Percentiles rank a stretch among this genome's conserved stretches.
phyloP scores from a whole-genome alignment of 495 filamentous ascomycete species.

The Penicillium roqueforti region DNA sequence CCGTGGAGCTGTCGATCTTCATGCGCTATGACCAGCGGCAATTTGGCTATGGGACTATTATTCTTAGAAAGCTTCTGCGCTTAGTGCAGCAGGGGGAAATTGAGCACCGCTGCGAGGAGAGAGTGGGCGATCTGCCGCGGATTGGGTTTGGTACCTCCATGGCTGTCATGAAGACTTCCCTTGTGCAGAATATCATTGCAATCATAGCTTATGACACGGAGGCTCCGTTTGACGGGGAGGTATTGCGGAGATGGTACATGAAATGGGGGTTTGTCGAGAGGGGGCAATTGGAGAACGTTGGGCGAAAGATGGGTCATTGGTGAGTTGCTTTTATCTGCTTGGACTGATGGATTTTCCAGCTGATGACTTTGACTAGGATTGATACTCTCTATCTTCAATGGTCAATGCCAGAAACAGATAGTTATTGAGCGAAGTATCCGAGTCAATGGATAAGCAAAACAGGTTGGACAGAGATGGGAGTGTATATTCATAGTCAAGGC shows the following conservation, averaged over 20 bases:
- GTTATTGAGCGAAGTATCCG: neutral
- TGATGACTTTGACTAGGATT: slow-evolving; percentile 11
- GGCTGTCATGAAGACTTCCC: neutral
- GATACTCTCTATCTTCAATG: slow-evolving; percentile 22
- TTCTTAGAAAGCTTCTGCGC: slow-evolving; percentile 16
- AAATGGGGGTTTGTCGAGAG: slow-evolving; percentile 24
- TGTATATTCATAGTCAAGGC: neutral
- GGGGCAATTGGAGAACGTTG: slow-evolving; percentile 26
- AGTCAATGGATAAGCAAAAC: neutral
- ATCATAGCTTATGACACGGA: slow-evolving; percentile 29
- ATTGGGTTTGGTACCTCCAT: neutral
- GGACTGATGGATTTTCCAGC: neutral
- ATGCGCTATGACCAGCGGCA: slow-evolving; percentile 21
- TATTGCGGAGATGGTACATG: slow-evolving; percentile 22
- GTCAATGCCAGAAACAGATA: neutral
- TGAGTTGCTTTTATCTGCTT: neutral
- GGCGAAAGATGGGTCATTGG: slow-evolving; percentile 21
- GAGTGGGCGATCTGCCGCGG: neutral
- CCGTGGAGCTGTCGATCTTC: slow-evolving; percentile 30
- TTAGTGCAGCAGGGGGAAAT: slow-evolving; percentile 4
- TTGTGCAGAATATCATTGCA: slow-evolving; percentile 26
- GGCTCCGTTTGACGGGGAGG: slow-evolving; percentile 18
- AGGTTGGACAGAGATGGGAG: too few relatives aligned
- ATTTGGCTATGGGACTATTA: slow-evolving; percentile 14
- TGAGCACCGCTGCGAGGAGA: slow-evolving; percentile 8